Evolutionary conservation across 768 basidiomycete genomes (phyloP), one percentile per base, ranked within the genome.

Genomic region (Termitomyces sp.): DNA sequence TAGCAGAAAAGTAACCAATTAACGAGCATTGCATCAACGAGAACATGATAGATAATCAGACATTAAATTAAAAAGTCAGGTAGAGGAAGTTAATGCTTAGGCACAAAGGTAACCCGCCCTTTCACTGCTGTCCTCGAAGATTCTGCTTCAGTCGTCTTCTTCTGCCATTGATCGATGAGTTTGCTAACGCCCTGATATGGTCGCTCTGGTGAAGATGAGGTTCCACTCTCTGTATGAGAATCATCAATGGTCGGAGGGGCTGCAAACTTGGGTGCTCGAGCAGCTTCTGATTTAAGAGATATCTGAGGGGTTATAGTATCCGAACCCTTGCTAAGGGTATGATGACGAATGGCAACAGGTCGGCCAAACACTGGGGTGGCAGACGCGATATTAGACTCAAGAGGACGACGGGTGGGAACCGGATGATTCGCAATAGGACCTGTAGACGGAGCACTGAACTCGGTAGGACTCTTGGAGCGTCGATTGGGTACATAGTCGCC

Each of bases 81-180:
- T 48, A n/a, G 44, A 58, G 5, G 50, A 57, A 50, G 66, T 69
- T 72, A 61, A 74, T 79, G 75, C 69, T 78, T 84, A 3, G 69
- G 58, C 29, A 67, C 65, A 51, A 72, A 60, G 32, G 71, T 74
- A 42, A 68, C 69, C 46, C 79, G 75, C 66, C 54, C 67, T 60
- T 44, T 56, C 26, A 65, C 46, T 29, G 60, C 61, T 22, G 67
- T 66, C 26, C 69, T 75, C 26, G 74, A 59, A 48, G 71, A 65
- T 37, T 82, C 84, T 20, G 73, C 72, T 61, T 86, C 87, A 18
- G 80, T 85, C 36, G 86, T 83, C 72, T 88, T 92, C 57, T 82
- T 84, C 69, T 94, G 90, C 92, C 92, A 94, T 67, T 92, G 84
- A 67, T 91, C 89, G 61, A 94, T 93, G 36, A 94, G 76, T 71